These are phyloP conservation scores for Mycena venus DNA, from an alignment of 768 basidiomycete species.

Conservation along the genomic window DNA sequence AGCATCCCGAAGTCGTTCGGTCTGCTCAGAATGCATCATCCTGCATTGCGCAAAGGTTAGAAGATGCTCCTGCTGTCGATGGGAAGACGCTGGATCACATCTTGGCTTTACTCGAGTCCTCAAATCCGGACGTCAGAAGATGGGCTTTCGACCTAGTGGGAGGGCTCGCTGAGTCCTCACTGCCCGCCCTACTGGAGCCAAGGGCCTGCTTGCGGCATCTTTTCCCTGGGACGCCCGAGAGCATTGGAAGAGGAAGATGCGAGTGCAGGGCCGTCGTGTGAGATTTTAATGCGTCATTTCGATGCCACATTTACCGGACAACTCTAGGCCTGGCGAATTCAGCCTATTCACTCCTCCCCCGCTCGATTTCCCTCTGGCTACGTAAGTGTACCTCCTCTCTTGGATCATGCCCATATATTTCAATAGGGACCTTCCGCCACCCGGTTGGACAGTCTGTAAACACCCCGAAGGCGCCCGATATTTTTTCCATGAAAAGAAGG, in stretches of 20 bases:
- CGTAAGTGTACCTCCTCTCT: constrained; percentile 2
- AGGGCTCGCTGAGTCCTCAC: no score
- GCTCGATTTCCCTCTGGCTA: neutral
- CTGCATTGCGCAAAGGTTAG: no score
- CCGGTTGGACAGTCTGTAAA: constrained; percentile 59
- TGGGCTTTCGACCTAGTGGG: no score
- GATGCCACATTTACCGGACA: neutral
- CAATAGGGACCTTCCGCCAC: neutral
- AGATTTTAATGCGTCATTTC: neutral
- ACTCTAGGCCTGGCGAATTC: constrained; percentile 1
- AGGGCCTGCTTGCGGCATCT: no score
- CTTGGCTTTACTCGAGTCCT: no score
- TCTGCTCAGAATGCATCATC: no score
- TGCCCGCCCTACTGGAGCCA: no score
- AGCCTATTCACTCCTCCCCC: constrained; percentile 9
- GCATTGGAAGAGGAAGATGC: constrained; percentile 3
- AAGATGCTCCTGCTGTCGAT: no score
- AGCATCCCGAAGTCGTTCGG: no score
- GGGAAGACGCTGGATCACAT: no score
- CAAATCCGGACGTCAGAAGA: no score
- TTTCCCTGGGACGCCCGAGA: constrained; percentile 8
- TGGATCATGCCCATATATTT: neutral
- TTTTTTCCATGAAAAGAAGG: constrained; percentile 62
- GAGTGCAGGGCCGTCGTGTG: neutral
- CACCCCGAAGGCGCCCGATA: constrained; percentile 77